These are phyloP conservation scores for Dothideomycetidae sp. DNA, from an alignment of 2,329 filamentous ascomycete genomes.

Conservation along the genomic window DNA sequence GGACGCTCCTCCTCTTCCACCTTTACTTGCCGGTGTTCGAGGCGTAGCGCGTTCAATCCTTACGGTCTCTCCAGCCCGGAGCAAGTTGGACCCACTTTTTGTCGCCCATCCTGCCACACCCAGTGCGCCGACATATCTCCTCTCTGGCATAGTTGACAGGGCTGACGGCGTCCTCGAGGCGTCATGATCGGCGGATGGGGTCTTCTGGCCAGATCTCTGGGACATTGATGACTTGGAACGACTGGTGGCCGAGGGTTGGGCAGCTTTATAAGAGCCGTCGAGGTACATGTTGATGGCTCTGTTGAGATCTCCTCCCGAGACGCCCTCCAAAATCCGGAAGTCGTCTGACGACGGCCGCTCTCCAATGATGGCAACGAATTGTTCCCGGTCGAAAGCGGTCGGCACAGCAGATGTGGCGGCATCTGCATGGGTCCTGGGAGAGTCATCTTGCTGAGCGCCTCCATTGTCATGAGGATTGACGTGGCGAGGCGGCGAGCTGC, in stretches of 20 bases:
- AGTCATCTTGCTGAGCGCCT: slow-evolving; percentile 20
- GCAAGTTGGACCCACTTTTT: slow-evolving; percentile 57
- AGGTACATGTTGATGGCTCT: slow-evolving; percentile 51
- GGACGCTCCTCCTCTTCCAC: slow-evolving; percentile 25
- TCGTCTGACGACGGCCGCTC: slow-evolving; percentile 32
- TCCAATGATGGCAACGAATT: slow-evolving; percentile 46
- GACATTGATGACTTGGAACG: not conserved
- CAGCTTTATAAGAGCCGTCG: slow-evolving; percentile 46
- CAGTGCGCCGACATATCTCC: slow-evolving; percentile 78
- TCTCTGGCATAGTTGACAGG: slow-evolving; percentile 34
- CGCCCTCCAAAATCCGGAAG: slow-evolving; percentile 34
- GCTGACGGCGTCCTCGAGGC: slow-evolving; percentile 9
- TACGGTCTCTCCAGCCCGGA: slow-evolving; percentile 72
- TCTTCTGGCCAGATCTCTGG: too few relatives aligned
- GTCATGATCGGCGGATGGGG: not conserved
- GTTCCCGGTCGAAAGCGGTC: slow-evolving; percentile 38
- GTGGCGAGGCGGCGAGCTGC: slow-evolving; percentile 20
- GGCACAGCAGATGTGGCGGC: not conserved
- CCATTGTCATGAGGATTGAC: slow-evolving; percentile 18
- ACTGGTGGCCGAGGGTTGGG: slow-evolving; percentile 1
- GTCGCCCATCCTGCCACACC: slow-evolving; percentile 89
- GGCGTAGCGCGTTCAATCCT: slow-evolving; percentile 76
- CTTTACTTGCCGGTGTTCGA: slow-evolving; percentile 37
- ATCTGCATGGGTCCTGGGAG: slow-evolving; percentile 12
- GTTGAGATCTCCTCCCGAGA: slow-evolving; percentile 41